Percentiles rank a stretch among this genome's conserved stretches.
Evolutionary conservation across 2,329 filamentous ascomycete genomes (phyloP).

Genomic region (Penicillium sclerotiorum): DNA sequence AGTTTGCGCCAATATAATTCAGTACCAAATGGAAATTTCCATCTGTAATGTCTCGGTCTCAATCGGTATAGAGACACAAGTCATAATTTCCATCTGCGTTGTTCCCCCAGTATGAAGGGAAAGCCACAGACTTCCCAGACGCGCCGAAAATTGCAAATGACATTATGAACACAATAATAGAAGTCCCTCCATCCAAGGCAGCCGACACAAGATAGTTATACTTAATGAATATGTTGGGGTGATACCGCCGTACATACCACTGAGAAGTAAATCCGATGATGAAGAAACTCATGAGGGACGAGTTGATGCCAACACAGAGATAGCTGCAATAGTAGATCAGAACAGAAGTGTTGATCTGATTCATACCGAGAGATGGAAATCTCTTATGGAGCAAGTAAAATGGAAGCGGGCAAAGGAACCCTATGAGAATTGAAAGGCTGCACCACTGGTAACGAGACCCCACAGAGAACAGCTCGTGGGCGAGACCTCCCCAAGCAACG

Average conservation of each 20-base stretch:
- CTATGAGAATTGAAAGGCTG: conserved; percentile 39
- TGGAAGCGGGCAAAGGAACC: conserved; percentile 48
- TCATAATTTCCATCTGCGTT: conserved; percentile 1
- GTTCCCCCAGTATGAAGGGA: conserved; percentile 38
- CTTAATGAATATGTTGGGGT: conserved; percentile 33
- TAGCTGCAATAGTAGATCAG: conserved; percentile 48
- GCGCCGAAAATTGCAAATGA: conserved; percentile 40
- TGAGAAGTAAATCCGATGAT: conserved; percentile 24
- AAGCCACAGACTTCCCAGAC: conserved; percentile 24
- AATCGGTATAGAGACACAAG: neutral
- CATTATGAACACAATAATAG: conserved; percentile 40
- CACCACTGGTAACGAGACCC: conserved; percentile 41
- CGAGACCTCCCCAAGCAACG: conserved; percentile 13
- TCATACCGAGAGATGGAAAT: neutral
- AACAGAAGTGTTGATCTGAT: conserved; percentile 45
- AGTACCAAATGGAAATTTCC: conserved; percentile 38
- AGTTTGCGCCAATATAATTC: too few species aligned
- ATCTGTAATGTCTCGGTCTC: conserved; percentile 30
- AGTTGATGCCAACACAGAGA: conserved; percentile 48
- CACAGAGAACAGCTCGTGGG: conserved; percentile 47
- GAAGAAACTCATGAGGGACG: conserved; percentile 33
- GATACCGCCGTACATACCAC: conserved; percentile 20
- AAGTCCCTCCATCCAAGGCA: conserved; percentile 39
- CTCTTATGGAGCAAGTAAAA: conserved; percentile 39
- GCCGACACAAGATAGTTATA: conserved; percentile 42